Percentiles rank a stretch among this genome's conserved stretches.
These are phyloP conservation scores for Rubroshorea leprosula DNA, from an alignment of 345 rosid species.

Conservation along the genomic window DNA sequence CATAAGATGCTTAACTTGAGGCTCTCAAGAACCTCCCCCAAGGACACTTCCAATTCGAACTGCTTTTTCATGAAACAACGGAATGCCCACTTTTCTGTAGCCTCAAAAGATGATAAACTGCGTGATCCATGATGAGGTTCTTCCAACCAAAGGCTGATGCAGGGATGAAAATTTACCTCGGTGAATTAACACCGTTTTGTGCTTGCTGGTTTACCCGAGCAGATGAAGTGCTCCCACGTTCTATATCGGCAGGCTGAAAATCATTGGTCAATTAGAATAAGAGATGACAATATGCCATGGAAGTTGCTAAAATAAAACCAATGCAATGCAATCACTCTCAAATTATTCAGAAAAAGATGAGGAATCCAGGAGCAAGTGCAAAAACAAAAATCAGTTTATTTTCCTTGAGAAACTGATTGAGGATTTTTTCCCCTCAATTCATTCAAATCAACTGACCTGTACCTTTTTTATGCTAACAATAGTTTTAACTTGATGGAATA, in stretches of 20 bases:
- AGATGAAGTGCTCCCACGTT: slow-evolving; percentile 23
- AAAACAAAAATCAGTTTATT: not conserved
- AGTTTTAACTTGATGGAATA: too few relatives aligned
- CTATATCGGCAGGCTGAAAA: slow-evolving; percentile 34
- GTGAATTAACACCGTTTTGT: slow-evolving; percentile 34
- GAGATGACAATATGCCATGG: not conserved
- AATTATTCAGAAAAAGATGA: not conserved
- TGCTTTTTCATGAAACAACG: not conserved
- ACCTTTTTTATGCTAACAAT: too few relatives aligned
- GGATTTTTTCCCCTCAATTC: too few relatives aligned
- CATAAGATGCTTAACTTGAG: not conserved
- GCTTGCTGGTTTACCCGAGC: slow-evolving; percentile 28
- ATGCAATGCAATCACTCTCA: too few relatives aligned
- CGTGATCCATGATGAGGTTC: not conserved
- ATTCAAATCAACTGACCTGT: too few relatives aligned
- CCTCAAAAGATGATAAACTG: not conserved
- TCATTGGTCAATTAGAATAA: slow-evolving; percentile 15
- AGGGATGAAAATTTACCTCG: slow-evolving; percentile 29
- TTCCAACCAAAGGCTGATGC: too few relatives aligned
- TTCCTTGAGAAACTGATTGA: too few relatives aligned
- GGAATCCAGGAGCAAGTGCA: not conserved
- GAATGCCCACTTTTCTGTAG: too few relatives aligned
- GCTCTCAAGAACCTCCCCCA: not conserved
- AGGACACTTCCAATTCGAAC: not conserved
- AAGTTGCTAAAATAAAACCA: too few relatives aligned